phyloP scores from a whole-genome alignment of 192 early-diverging fungal genomes.

The Gamsiella multidivaricata region DNA sequence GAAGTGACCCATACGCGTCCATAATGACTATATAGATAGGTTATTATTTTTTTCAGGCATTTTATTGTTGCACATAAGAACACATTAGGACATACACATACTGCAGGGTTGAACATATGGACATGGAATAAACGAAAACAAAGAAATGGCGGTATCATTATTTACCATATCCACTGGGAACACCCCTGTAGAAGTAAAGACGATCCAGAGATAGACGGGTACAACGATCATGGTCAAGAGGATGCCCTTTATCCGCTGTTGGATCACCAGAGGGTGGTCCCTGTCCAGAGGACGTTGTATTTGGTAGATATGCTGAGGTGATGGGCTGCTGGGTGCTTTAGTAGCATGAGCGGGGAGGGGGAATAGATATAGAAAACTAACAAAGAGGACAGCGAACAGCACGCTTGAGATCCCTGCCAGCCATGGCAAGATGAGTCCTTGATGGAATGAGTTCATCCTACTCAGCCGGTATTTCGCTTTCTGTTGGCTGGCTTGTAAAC shows the following conservation, averaged over 20 bases:
- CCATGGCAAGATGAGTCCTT: conserved; percentile 20
- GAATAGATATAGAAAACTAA: conserved; percentile 69
- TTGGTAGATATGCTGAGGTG: not conserved
- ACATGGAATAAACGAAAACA: not conserved
- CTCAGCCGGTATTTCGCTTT: not conserved
- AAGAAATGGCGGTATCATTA: not conserved
- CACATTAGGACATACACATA: no score
- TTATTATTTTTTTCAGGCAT: not conserved
- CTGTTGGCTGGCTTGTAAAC: no score
- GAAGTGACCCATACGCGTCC: not conserved
- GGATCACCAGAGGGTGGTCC: conserved; percentile 67
- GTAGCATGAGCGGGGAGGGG: conserved; percentile 6
- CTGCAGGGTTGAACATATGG: no score
- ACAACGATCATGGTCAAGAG: conserved; percentile 51
- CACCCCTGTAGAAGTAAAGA: conserved; percentile 18
- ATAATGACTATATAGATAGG: not conserved
- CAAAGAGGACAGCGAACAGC: conserved; percentile 61
- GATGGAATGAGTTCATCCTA: not conserved
- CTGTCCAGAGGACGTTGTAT: conserved; percentile 28
- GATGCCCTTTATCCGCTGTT: conserved; percentile 61
- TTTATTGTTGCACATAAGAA: not conserved
- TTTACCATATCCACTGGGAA: conserved; percentile 22
- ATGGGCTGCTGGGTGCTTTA: not conserved
- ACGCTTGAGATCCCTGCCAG: conserved; percentile 58
- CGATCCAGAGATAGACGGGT: conserved; percentile 44